Percentiles rank a stretch among this genome's conserved stretches.
Evolutionary conservation across 257 asterid species (phyloP).

Genomic region (Striga asiatica): DNA sequence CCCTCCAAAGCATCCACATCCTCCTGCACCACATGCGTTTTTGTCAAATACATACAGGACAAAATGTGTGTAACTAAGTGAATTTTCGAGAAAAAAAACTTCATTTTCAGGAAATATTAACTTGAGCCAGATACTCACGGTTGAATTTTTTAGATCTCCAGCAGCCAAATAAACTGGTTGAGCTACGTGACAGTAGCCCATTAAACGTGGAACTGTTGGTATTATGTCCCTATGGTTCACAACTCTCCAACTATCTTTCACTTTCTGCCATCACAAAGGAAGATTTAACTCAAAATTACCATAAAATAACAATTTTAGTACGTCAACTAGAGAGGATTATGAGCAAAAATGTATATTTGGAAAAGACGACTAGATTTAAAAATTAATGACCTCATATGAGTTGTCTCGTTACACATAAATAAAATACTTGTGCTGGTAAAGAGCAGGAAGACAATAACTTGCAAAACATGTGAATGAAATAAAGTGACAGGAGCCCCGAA

Average conservation of each 20-base stretch:
- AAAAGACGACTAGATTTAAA: no score
- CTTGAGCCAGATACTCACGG: slow-evolving; percentile 27
- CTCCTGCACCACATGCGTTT: slow-evolving; percentile 65
- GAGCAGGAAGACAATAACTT: no score
- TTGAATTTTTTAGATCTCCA: slow-evolving; percentile 33
- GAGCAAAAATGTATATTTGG: background rate
- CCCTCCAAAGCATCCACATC: slow-evolving; percentile 57
- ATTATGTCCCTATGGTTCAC: slow-evolving; percentile 95
- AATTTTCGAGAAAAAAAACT: no score
- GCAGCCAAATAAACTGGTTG: slow-evolving; percentile 84
- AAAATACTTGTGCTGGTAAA: no score
- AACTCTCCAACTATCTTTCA: slow-evolving; percentile 87
- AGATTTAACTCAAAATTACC: background rate
- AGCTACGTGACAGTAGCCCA: slow-evolving; percentile 99
- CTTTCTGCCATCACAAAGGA: slow-evolving; percentile 45
- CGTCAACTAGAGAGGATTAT: background rate
- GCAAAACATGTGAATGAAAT: no score
- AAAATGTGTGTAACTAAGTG: no score
- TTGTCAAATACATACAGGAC: no score
- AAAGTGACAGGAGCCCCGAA: no score
- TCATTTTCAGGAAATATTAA: no score
- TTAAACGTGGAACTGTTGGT: slow-evolving; percentile 94
- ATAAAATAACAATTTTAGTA: background rate
- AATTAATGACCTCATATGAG: no score
- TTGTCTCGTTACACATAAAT: no score